Conservation (phyloP, 305 asterid species). For the Fraxinus ornus region DNA sequence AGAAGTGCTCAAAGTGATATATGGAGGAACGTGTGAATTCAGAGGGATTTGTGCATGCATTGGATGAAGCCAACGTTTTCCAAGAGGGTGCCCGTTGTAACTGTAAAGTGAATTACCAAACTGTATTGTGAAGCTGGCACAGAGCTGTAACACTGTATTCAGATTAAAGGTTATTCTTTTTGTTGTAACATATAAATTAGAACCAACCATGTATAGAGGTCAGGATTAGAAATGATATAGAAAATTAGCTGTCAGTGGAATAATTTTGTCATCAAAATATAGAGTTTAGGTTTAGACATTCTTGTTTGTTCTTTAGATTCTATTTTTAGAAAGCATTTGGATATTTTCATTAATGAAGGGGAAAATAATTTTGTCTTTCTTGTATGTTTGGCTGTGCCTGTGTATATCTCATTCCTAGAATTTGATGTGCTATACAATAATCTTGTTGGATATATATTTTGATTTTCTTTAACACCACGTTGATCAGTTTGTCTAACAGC, state of each 20-base stretch:
- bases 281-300: neutral
- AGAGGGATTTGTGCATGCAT: neutral
- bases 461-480: neutral
- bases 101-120: neutral
- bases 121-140: conserved; percentile 35
- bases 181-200: neutral
- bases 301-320: neutral
- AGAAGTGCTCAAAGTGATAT: neutral
- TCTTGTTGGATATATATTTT: neutral
- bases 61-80: neutral
- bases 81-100: neutral
- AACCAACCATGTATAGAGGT: neutral
- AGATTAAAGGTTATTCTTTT: neutral
- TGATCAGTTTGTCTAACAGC: neutral
- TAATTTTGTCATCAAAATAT: neutral
- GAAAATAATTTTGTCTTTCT: neutral
- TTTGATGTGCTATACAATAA: neutral
- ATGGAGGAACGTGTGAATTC: neutral
- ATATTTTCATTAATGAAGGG: neutral
- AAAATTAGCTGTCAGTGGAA: neutral
- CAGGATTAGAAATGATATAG: neutral
- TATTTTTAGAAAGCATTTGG: neutral
- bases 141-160: conserved; percentile 35
- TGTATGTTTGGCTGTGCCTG: neutral
- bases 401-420: neutral